Evolutionary conservation across 768 basidiomycete genomes (phyloP), one percentile per base, ranked within the genome.

Genomic region (Calocybe cyanea): DNA sequence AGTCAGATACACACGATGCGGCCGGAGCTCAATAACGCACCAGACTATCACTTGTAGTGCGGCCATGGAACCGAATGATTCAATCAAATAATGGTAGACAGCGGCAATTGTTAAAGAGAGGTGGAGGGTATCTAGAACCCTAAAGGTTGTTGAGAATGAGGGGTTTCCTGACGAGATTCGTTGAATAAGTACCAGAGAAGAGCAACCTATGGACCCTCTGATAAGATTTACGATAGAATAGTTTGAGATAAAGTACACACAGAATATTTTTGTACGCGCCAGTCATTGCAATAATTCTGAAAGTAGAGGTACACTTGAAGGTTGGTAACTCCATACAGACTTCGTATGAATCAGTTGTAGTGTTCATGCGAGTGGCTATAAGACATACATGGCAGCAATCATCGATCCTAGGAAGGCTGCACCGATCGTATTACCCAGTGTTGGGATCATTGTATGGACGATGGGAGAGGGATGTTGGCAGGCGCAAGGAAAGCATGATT

Each of bases 381-480:
- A 13, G 14, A 56, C 64, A 44, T 52, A 63, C 64, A 63, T 55
- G 11, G 58, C 55, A 38, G 64, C 57, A 37, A 54, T 49, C 37
- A 59, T 45, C 8, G 56, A 44, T 11, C 64, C 64, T 25, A 65
- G 11, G 45, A 63, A 61, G 15, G 55, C 54, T 7, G 61, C 64
- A 34, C 64, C 64, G 1, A 63, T 41, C 6, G 64, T 65, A 48
- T 58, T 60, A 38, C 48, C 60, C 25, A 63, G 43, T 15, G 58
- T 48, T 25, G 39, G 41, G 17, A 23, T 43, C 45, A 50, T 50
- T 31, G 15, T 8, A 19, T 25, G 17, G 18, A 13, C 15, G 20
- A 37, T 39, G 31, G 43, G 14, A 23, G 25, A 19, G 19, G 13
- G 32, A 15, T 8, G 17, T 28, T 30, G 24, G 37, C 25, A 10